Evolutionary conservation across 257 asterid genomes (phyloP).

Genomic region (Linaria vulgaris): DNA sequence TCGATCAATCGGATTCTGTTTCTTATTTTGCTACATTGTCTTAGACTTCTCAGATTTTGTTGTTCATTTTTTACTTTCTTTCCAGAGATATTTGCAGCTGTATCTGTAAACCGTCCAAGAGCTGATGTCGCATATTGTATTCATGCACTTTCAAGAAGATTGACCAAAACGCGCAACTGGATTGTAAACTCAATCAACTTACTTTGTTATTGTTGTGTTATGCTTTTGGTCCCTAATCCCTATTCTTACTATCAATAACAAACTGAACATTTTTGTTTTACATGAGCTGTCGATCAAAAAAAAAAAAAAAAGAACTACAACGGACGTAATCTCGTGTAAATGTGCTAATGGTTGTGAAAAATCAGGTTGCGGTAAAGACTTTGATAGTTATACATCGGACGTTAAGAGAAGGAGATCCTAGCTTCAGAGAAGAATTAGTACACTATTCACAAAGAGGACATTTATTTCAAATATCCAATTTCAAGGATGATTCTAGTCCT

Average conservation of each 20-base stretch:
- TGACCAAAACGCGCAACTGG: conserved; percentile 76
- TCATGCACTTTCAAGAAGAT: conserved; percentile 76
- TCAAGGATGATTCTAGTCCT: conserved; percentile 86
- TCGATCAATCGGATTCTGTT: too few species aligned
- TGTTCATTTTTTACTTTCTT: not conserved
- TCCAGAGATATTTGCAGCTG: conserved; percentile 64
- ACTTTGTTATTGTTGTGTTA: not conserved
- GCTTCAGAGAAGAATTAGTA: conserved; percentile 69
- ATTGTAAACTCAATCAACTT: conserved; percentile 44
- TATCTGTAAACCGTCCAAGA: conserved; percentile 62
- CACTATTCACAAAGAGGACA: conserved; percentile 67
- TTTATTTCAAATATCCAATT: conserved; percentile 65
- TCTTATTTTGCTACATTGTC: too few species aligned
- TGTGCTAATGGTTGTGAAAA: too few species aligned
- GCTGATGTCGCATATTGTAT: conserved; percentile 93
- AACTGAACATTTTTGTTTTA: not conserved
- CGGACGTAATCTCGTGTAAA: too few species aligned
- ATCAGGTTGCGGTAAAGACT: conserved; percentile 81
- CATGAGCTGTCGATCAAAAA: not conserved
- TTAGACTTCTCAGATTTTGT: not conserved
- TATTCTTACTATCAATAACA: too few species aligned
- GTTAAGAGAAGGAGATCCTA: conserved; percentile 81
- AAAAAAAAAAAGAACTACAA: too few species aligned
- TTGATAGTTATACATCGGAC: conserved; percentile 81
- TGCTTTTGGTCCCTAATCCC: not conserved